Base-by-base conservation (phyloP, 345 rosid species). In the Pistacia atlantica region DNA sequence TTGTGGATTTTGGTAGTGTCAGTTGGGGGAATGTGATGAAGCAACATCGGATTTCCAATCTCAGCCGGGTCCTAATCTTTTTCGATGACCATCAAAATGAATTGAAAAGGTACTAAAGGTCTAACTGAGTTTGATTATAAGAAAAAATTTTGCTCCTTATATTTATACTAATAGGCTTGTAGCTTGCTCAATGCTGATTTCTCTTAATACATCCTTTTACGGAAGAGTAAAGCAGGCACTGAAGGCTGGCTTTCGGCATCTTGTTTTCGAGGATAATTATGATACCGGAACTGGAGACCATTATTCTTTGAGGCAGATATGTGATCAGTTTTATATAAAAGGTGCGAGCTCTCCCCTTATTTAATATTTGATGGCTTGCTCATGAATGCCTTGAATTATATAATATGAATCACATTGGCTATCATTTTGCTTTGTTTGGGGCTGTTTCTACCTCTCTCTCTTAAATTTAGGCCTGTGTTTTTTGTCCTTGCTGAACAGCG, bases 201-300 rank as follows among this genome's bases (percentile, higher is more conserved):
- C 48, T 69, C 77, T 37, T 77, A 7, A 51, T 64, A 69, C 45
- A 38, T 82, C 22, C 55, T 72, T 70, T 69, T 18, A 25, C 78
- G 84, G 76, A 57, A 96, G 99, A 84, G 75, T 93, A 76, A 91
- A 90, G 75, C 93, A 94, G 82, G 98, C 99, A 54, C 55, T 89
- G 75, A 84, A 89, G 63, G 91, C 90, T 60, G 98, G 99, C 57
- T 97, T 97, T 83, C 88, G 58, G 51, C 94, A 97, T 88, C 95
- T 97, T 81, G 83, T 97, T 73, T 97, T 97, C 68, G 99, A 97
- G 85, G 99, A 97, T 80, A 97, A 97, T 78, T 97, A 94, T 71
- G 99, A 97, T 80, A 97, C 99, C 22, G 99, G 99, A 76, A 97
- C 97, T 3, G 98, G 98, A 49, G 99, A 97, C 79, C 98, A 94